Evolutionary conservation across 345 rosid genomes (phyloP).

Genomic region (Lumnitzera racemosa): DNA sequence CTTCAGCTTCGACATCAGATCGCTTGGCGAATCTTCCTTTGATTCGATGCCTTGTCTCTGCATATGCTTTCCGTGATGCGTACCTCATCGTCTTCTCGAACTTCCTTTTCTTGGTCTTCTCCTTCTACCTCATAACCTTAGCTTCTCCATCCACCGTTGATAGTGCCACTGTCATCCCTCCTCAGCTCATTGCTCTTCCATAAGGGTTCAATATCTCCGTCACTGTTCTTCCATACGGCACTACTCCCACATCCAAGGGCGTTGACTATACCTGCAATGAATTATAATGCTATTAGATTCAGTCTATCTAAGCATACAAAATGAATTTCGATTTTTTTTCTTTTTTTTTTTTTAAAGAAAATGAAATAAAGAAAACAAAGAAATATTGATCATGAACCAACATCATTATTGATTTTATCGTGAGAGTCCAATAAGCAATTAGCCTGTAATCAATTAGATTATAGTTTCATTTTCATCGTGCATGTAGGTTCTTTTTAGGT

Average conservation of each 20-base stretch:
- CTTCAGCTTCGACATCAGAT: conserved; percentile 20
- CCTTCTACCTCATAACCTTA: conserved; percentile 90
- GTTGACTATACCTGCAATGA: conserved; percentile 69
- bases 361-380: too few relatives aligned
- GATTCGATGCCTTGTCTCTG: conserved; percentile 85
- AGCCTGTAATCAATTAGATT: too few relatives aligned
- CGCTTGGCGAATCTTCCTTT: conserved; percentile 91
- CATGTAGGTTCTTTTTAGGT: too few relatives aligned
- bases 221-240: conserved; percentile 66
- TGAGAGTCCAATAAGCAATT: too few relatives aligned
- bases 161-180: too few relatives aligned
- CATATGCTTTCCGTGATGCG: conserved; percentile 88
- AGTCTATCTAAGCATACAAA: too few relatives aligned
- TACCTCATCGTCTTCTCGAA: conserved; percentile 96
- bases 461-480: too few relatives aligned
- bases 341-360: too few relatives aligned
- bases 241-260: conserved; percentile 81
- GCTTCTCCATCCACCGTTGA: conserved; percentile 48
- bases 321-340: too few relatives aligned
- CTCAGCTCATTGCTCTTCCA: conserved; percentile 3
- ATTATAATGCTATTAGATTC: too few relatives aligned
- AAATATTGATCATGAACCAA: too few relatives aligned
- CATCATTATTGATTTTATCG: too few relatives aligned
- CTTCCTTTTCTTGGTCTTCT: conserved; percentile 90
- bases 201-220: conserved; percentile 56